Base-by-base conservation (phyloP, 495 filamentous ascomycete species). In the Hypoxylon cercidicola region DNA sequence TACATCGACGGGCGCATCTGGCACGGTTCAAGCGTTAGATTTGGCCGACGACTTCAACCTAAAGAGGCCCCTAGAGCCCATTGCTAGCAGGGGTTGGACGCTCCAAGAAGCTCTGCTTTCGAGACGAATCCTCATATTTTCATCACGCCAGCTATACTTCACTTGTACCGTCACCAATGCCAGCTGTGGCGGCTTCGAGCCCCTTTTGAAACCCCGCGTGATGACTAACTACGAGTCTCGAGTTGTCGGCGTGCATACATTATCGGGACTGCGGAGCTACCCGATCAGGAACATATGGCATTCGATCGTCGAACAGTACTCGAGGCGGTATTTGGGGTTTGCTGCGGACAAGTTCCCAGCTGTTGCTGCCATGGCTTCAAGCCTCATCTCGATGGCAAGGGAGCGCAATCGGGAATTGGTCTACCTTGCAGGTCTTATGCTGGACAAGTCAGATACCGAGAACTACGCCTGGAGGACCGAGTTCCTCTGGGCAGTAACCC, bases 101-200 rank as follows among this genome's bases (percentile, higher is more conserved):
- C 54, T 70, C 1, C 70, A 73, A 25, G 70, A 73, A 43, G 40
- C 55, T 6, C 34, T 73, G 20, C 30, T 73, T 11, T 63, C 70
- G 1, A 45, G 63, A 7, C 70, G 70, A 25, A 61, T 66, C 15
- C 40, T 73, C 13, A 64, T 73, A 2, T 73, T 68, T 30, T 56
- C 61, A 8, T 61, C 66, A 1, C 37, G 41, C 15, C 45, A 65
- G 12, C 45, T 69, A 2, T 53, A 61, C 8, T 69, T 64, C 41
- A 48, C 52, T 18, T 69, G 61, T 43, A 53, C 55, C 5, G 61
- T 65, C 1, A 41, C 61, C 7, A 60, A 69, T 46, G 55, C 57
- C n/a, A 48, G 50, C 23, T 69, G 61, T 32, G 62, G 55, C 10
- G 66, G 62, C 0, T 39, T 39, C 6, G 61, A 60, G 18, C 50